Conservation (phyloP, 345 rosid species). For the Cardamine occulta region DNA sequence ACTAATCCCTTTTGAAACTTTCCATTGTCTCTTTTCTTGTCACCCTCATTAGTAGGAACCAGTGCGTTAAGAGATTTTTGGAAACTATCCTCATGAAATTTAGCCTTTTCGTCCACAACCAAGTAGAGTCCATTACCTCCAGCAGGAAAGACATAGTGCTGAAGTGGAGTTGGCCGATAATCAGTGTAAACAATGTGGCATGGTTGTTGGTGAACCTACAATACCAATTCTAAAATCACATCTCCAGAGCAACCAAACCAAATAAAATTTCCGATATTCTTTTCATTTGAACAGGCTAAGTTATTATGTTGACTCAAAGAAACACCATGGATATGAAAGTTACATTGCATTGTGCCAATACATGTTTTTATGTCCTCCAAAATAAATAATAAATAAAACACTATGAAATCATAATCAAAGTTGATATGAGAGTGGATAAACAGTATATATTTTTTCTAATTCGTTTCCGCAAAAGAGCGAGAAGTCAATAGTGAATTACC, state of each 20-base stretch:
- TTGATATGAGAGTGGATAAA: constrained; percentile 12
- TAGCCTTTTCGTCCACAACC: constrained; percentile 93
- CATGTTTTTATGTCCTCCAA: background rate
- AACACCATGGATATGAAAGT: constrained; percentile 9
- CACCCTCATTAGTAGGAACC: constrained; percentile 71
- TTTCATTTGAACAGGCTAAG: constrained; percentile 12
- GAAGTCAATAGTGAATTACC: constrained; percentile 49
- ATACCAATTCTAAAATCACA: constrained; percentile 22
- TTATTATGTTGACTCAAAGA: constrained; percentile 1
- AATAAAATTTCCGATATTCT: background rate
- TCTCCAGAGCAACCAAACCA: constrained; percentile 8
- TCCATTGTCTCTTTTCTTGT: constrained; percentile 76
- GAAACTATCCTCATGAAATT: constrained; percentile 92
- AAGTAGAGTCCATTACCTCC: constrained; percentile 91
- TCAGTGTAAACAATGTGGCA: constrained; percentile 99
- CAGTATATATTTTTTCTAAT: background rate
- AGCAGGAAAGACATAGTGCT: constrained; percentile 92
- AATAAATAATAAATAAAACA: background rate
- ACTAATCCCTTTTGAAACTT: constrained; percentile 72
- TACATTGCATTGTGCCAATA: background rate
- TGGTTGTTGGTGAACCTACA: constrained; percentile 94
- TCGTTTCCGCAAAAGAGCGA: background rate
- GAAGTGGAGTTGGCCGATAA: constrained; percentile 98
- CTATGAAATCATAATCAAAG: background rate
- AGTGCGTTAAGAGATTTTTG: constrained; percentile 90